Conservation (phyloP, 2,329 filamentous ascomycete genomes). For the Raffaelea ambrosiae region DNA sequence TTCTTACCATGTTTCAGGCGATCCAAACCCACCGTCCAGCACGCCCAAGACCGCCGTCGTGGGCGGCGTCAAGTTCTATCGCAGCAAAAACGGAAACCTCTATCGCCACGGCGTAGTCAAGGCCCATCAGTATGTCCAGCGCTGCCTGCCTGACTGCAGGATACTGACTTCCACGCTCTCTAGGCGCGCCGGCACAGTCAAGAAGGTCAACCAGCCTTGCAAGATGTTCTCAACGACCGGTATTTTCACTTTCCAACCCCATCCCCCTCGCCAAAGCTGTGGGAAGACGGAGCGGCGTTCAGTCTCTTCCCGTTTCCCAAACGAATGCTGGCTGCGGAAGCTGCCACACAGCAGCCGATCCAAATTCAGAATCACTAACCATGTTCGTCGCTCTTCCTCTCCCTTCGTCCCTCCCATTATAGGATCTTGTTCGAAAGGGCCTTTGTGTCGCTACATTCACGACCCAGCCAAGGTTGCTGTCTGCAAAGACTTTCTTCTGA, state of each 20-base stretch:
- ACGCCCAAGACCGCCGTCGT: slow-evolving; percentile 68
- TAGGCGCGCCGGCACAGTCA: slow-evolving; percentile 45
- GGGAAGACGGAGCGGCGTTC: too few species aligned
- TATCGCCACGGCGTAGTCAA: slow-evolving; percentile 68
- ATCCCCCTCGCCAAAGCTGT: background rate
- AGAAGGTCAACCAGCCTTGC: slow-evolving; percentile 67
- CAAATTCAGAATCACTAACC: slow-evolving; percentile 30
- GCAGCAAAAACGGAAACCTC: slow-evolving; percentile 82
- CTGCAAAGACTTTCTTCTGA: slow-evolving; percentile 80
- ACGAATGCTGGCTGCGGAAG: too few species aligned
- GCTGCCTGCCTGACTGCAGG: slow-evolving; percentile 11
- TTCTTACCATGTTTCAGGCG: slow-evolving; percentile 36
- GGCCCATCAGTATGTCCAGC: slow-evolving; percentile 60
- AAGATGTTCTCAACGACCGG: slow-evolving; percentile 61
- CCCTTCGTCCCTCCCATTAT: slow-evolving; percentile 22
- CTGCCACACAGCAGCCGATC: too few species aligned
- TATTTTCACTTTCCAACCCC: slow-evolving; percentile 37
- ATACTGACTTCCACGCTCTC: slow-evolving; percentile 28
- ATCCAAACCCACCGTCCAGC: slow-evolving; percentile 49
- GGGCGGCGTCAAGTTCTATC: slow-evolving; percentile 72
- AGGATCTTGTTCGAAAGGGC: slow-evolving; percentile 83
- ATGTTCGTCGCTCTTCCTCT: slow-evolving; percentile 2
- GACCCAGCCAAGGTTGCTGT: slow-evolving; percentile 80
- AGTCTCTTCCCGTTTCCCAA: too few species aligned
- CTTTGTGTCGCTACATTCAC: slow-evolving; percentile 71